Conservation (phyloP, 805 yeast species). For the Candida krabiensis region DNA sequence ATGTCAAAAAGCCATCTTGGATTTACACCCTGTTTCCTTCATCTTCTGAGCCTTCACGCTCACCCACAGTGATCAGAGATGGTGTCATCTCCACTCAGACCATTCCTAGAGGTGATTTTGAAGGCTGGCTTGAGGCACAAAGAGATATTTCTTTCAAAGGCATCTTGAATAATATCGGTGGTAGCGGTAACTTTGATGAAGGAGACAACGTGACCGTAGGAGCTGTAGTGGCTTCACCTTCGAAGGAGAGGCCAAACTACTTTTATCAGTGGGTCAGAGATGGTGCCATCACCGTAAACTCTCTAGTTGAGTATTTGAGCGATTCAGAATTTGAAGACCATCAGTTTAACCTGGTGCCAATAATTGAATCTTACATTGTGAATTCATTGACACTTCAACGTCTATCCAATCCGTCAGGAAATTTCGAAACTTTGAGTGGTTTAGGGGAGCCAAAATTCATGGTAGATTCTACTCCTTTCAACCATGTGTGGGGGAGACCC, state of each 20-base stretch:
- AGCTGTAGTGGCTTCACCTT: conserved; percentile 84
- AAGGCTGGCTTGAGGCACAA: conserved; percentile 50
- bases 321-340: conserved; percentile 37
- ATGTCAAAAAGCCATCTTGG: conserved; percentile 3
- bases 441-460: conserved; percentile 91
- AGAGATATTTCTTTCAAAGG: conserved; percentile 41
- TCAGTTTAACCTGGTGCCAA: conserved; percentile 15
- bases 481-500: conserved; percentile 86
- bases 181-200: conserved; percentile 34
- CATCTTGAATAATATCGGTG: conserved; percentile 58
- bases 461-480: conserved; percentile 63
- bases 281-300: conserved; percentile 73
- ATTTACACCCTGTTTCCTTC: conserved; percentile 5
- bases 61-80: conserved; percentile 13
- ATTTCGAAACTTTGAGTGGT: conserved; percentile 49
- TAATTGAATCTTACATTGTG: conserved; percentile 61
- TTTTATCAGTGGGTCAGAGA: conserved; percentile 92
- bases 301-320: conserved; percentile 56
- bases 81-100: conserved; percentile 22
- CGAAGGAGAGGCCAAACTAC: conserved; percentile 69
- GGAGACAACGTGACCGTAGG: conserved; percentile 54
- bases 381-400: conserved; percentile 64
- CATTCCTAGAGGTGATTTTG: conserved; percentile 39
- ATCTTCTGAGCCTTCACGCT: neutral
- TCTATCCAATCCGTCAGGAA: conserved; percentile 67